phyloP scores from a whole-genome alignment of 257 asterid genomes.

The Solanum appendiculatum region DNA sequence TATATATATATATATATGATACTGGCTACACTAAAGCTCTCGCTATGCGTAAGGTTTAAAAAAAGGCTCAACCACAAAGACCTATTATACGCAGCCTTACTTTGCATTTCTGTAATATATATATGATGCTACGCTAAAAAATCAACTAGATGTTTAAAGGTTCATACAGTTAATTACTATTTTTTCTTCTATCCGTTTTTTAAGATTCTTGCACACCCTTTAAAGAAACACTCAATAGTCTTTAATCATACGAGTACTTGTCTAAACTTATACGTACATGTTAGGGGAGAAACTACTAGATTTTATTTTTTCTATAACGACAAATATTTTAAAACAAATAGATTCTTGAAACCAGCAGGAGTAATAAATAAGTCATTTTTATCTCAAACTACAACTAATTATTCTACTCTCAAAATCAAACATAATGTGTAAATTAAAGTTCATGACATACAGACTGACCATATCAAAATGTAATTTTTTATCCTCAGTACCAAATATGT shows the following conservation, averaged over 20 bases:
- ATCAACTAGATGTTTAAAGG: neutral
- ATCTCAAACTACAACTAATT: neutral
- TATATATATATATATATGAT: too few species aligned
- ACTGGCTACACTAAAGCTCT: neutral
- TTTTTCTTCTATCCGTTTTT: neutral
- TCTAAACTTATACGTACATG: neutral
- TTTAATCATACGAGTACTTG: neutral
- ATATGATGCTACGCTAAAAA: too few species aligned
- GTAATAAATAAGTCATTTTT: neutral
- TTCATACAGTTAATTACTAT: neutral
- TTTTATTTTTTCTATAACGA: neutral
- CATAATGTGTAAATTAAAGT: neutral
- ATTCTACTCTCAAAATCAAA: neutral
- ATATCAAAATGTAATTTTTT: neutral
- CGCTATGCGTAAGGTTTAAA: neutral
- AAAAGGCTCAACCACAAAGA: rapidly evolving
- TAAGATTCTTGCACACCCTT: neutral
- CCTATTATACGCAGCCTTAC: neutral
- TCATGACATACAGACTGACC: too few species aligned
- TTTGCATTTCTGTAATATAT: too few species aligned
- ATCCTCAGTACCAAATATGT: neutral
- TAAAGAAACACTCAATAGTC: neutral
- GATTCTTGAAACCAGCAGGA: neutral
- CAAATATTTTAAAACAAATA: neutral
- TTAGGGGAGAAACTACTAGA: neutral